phyloP scores from a whole-genome alignment of 106 monocot species.

The Dioscorea zingiberensis region DNA sequence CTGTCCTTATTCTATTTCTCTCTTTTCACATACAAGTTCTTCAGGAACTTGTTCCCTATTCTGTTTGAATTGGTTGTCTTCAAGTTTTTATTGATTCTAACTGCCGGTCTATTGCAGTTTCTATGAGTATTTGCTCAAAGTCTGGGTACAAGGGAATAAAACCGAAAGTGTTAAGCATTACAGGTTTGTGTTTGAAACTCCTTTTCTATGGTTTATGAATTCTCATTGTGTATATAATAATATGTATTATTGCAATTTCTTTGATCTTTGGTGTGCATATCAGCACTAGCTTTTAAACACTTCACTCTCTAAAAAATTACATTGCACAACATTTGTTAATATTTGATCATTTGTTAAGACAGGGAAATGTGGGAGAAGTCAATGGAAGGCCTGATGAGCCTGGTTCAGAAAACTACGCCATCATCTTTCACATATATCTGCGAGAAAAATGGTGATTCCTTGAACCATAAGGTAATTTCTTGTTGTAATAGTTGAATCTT shows the following conservation, averaged over 20 bases:
- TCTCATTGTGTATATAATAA: neutral
- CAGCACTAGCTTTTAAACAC: no score
- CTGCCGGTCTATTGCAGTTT: conserved; percentile 53
- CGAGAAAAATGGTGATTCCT: conserved; percentile 74
- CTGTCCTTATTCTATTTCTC: no score
- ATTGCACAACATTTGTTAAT: no score
- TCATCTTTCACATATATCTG: conserved; percentile 89
- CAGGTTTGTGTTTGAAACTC: conserved; percentile 35
- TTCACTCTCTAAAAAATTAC: no score
- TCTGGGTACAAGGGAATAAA: conserved; percentile 95
- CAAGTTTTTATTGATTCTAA: neutral
- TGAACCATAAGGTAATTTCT: conserved; percentile 67
- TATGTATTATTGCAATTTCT: no score
- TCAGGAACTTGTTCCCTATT: neutral
- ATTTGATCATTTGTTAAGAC: neutral
- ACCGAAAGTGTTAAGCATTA: conserved; percentile 89
- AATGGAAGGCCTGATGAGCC: conserved; percentile 74
- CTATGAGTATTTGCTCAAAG: conserved; percentile 97
- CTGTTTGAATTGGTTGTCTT: neutral
- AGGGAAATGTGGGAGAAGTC: conserved; percentile 99
- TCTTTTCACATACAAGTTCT: neutral
- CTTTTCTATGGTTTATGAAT: neutral
- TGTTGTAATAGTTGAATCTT: neutral
- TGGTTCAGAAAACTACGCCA: conserved; percentile 68
- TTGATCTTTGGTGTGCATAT: no score